Evolutionary conservation across 164 flowering plant genomes (phyloP).

Genomic region (Saururus chinensis): DNA sequence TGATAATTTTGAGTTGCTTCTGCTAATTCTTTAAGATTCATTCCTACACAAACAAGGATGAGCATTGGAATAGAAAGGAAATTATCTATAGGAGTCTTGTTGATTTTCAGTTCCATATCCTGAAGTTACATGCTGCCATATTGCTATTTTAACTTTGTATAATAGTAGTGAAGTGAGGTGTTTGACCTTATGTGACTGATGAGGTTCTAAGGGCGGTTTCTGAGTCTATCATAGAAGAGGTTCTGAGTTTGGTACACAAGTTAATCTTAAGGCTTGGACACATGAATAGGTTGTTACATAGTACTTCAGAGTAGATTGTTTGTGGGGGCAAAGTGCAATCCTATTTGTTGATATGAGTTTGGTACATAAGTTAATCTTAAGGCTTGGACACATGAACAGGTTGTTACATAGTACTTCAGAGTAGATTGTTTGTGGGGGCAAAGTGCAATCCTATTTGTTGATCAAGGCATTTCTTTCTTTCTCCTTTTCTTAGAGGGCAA

Average conservation of each 20-base stretch:
- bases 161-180: background rate
- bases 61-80: constrained; percentile 56
- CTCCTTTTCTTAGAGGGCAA: too few relatives aligned
- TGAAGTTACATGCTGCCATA: constrained; percentile 35
- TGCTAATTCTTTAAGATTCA: constrained; percentile 52
- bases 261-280: constrained; percentile 28
- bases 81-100: constrained; percentile 26
- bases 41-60: constrained; percentile 43
- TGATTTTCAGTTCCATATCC: too few relatives aligned
- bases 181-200: constrained; percentile 5
- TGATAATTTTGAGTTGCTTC: constrained; percentile 85
- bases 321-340: too few relatives aligned
- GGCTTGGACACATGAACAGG: background rate
- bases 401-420: constrained; percentile 11
- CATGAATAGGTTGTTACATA: constrained; percentile 66
- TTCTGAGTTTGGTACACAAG: too few relatives aligned
- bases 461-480: too few relatives aligned
- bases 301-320: too few relatives aligned
- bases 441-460: too few relatives aligned
- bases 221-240: constrained; percentile 53
- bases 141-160: constrained; percentile 2
- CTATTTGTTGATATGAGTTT: too few relatives aligned
- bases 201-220: constrained; percentile 58
- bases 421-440: too few relatives aligned
- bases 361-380: constrained; percentile 29